phyloP scores from a whole-genome alignment of 23 red algal species.

The Cyanidium caldarium region DNA sequence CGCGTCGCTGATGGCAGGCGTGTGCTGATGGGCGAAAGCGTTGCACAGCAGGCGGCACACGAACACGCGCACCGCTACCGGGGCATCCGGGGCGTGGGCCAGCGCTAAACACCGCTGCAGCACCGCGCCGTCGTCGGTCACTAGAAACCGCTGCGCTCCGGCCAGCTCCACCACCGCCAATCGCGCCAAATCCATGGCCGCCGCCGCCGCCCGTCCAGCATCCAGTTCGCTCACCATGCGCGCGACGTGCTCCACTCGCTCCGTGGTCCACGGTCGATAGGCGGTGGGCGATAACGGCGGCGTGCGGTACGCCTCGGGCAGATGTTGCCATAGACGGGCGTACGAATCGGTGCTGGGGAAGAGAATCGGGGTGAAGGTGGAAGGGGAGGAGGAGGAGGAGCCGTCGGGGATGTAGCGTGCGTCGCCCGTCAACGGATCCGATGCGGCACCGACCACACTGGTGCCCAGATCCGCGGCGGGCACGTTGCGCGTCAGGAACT shows the following conservation, averaged over 20 bases:
- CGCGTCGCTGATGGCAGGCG: neutral
- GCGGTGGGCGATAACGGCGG: neutral
- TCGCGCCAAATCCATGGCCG: conserved; percentile 1
- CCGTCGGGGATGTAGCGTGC: conserved; percentile 52
- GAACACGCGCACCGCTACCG: neutral
- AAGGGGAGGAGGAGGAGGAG: neutral
- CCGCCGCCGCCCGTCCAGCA: neutral
- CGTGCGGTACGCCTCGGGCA: neutral
- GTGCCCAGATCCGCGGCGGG: conserved; percentile 19
- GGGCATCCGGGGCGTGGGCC: neutral
- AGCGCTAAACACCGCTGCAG: neutral
- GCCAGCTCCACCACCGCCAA: neutral
- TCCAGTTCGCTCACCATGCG: too few species aligned
- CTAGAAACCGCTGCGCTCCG: neutral
- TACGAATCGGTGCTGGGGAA: neutral
- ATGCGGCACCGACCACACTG: neutral
- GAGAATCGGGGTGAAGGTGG: neutral
- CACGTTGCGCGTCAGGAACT: conserved; percentile 78
- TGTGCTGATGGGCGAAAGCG: neutral
- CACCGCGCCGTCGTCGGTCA: neutral
- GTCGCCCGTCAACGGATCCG: conserved; percentile 60
- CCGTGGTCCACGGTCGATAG: neutral
- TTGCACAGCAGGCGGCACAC: neutral
- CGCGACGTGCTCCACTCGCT: too few species aligned
- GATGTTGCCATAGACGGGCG: neutral